Evolutionary conservation across 371 early-diverging fungal genomes (phyloP).

Genomic region (Syncephalastrum racemosum): DNA sequence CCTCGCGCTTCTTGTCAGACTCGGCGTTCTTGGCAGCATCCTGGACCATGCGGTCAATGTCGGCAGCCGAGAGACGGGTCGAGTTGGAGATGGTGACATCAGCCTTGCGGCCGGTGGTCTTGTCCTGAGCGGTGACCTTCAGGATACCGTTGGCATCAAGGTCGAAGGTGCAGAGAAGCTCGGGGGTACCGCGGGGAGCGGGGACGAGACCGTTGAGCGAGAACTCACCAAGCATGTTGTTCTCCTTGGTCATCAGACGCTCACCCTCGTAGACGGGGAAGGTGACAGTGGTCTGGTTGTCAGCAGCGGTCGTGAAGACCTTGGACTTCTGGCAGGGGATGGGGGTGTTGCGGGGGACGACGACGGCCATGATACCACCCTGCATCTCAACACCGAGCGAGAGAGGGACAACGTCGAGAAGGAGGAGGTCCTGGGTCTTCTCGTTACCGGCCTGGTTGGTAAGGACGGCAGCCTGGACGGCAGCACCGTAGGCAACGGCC

Average conservation of each 20-base stretch:
- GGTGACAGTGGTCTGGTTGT: slow-evolving; percentile 92
- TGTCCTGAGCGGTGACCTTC: slow-evolving; percentile 92
- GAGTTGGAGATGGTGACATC: slow-evolving; percentile 93
- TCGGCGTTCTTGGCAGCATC: slow-evolving; percentile 90
- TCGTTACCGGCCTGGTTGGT: slow-evolving; percentile 64
- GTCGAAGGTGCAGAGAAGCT: slow-evolving; percentile 93
- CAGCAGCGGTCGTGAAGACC: slow-evolving; percentile 93
- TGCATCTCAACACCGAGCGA: slow-evolving; percentile 94
- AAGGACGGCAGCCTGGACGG: slow-evolving; percentile 88
- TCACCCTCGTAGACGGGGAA: slow-evolving; percentile 96
- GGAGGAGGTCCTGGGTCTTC: slow-evolving; percentile 71
- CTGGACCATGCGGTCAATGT: slow-evolving; percentile 88
- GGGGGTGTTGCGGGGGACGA: slow-evolving; percentile 86
- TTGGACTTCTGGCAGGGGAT: slow-evolving; percentile 92
- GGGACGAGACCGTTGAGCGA: slow-evolving; percentile 86
- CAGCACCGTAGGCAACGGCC: slow-evolving; percentile 96
- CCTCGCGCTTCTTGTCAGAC: slow-evolving; percentile 80
- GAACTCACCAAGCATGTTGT: slow-evolving; percentile 93
- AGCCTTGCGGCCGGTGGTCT: slow-evolving; percentile 85
- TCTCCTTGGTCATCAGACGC: slow-evolving; percentile 88
- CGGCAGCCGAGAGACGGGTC: slow-evolving; percentile 85
- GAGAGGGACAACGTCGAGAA: slow-evolving; percentile 90
- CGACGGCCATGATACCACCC: slow-evolving; percentile 81
- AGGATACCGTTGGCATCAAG: slow-evolving; percentile 95
- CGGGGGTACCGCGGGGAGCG: slow-evolving; percentile 89